Evolutionary conservation across 2,329 filamentous ascomycete genomes (phyloP), one percentile per base, ranked within the genome.

Genomic region (Neoscytalidium dimidiatum): DNA sequence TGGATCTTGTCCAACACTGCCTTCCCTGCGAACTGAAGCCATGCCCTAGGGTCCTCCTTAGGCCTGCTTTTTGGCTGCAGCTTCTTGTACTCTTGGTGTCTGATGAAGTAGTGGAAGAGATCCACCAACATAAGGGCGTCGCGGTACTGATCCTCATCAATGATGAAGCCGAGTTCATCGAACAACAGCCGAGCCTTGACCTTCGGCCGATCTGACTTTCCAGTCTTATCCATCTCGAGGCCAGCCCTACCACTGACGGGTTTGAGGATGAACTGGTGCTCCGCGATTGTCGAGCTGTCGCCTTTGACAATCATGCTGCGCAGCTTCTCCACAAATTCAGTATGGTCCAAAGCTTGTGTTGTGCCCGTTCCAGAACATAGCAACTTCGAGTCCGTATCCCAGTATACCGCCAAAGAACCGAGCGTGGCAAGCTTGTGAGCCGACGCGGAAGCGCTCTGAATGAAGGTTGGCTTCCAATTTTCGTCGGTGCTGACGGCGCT

Each of bases 111-210:
- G 77, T 99, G 95, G 82, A 99, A 99, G 2, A 98, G 83, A 75
- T 99, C 95, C 1, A 98, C 91, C 82, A 99, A 91, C 95, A 99
- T 99, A 66, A 99, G 81, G 4, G 90, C 92, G 79, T 99, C 95
- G 31, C 96, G 91, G 75, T 99, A 99, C 76, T 99, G 95, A 69
- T 97, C 88, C 69, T 99, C 94, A 70, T 99, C 96, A 33, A 99
- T 85, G n/a, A 98, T 92, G 68, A 99, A 90, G 58, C 96, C 95
- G 66, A 99, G 94, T 74, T 99, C 96, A 73, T 99, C 94, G 71
- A 99, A 99, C 1, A 98, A 81, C 19, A 99, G 80, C 43, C 91
- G 91, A 29, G 94, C 92, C 78, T 97, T 98, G 81, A 95, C 89
- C 73, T 94, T 95, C 2, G 95, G 92, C 17, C 86, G 84, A 65